Evolutionary conservation across 345 rosid species (phyloP).

Genomic region (Abelmoschus esculentus): DNA sequence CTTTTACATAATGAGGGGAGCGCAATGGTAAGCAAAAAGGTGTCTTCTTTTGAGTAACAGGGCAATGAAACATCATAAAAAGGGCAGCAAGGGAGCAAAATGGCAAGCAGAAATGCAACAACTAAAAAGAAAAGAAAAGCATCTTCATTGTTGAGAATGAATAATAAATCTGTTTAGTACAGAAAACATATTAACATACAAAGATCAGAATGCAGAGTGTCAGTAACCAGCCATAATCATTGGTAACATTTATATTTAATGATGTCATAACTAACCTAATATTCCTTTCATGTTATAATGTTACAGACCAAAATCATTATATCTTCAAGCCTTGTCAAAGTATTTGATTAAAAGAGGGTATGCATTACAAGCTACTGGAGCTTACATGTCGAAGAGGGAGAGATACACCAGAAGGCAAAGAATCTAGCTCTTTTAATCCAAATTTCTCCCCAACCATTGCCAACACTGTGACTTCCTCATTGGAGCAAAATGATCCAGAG

Average conservation of each 20-base stretch:
- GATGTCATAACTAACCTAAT: background rate
- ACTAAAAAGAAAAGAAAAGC: slow-evolving; percentile 1
- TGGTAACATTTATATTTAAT: background rate
- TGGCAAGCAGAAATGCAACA: background rate
- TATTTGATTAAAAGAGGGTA: background rate
- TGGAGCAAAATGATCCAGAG: slow-evolving; percentile 57
- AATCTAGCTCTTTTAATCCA: slow-evolving; percentile 83
- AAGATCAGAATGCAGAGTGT: background rate
- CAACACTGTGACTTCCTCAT: slow-evolving; percentile 75
- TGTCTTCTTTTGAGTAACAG: background rate
- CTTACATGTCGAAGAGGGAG: slow-evolving; percentile 97
- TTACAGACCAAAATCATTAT: background rate
- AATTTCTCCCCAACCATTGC: slow-evolving; percentile 97
- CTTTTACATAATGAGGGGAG: background rate
- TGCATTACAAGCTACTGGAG: slow-evolving; percentile 10
- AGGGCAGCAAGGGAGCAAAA: background rate
- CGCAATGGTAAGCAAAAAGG: background rate
- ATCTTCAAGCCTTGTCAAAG: background rate
- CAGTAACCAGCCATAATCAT: background rate
- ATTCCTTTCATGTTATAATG: background rate
- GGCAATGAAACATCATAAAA: background rate
- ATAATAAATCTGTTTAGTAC: background rate
- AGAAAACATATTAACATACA: background rate
- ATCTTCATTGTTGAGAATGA: background rate
- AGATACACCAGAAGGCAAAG: slow-evolving; percentile 79